These are phyloP conservation scores for Orbilia brochopaga DNA, from an alignment of 2,329 filamentous ascomycete genomes.

Conservation along the genomic window DNA sequence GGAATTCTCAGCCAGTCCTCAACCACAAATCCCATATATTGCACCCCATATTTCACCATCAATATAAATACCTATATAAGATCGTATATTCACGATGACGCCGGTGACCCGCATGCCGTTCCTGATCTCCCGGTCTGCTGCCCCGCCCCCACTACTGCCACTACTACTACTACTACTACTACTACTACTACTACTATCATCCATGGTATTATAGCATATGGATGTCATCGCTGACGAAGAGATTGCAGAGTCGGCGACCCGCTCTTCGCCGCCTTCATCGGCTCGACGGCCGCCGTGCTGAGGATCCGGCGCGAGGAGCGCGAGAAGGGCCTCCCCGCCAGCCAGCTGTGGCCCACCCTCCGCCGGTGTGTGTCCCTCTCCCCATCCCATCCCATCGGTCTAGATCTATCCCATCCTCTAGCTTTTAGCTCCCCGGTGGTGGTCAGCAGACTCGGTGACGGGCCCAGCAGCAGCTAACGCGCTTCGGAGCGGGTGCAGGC, in stretches of 20 bases:
- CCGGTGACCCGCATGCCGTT: slow-evolving; percentile 19
- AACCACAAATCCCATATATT: neutral
- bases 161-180: no score
- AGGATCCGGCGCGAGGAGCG: slow-evolving; percentile 65
- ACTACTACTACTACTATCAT: no score
- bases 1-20: neutral
- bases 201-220: no score
- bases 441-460: no score
- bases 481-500: slow-evolving; percentile 7
- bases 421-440: no score
- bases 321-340: slow-evolving; percentile 56
- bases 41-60: neutral
- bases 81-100: slow-evolving; percentile 5
- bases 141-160: neutral
- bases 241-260: slow-evolving; percentile 62
- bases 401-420: neutral
- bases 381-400: neutral
- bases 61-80: neutral
- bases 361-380: slow-evolving; percentile 23
- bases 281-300: slow-evolving; percentile 62
- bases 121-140: slow-evolving; percentile 12
- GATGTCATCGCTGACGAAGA: neutral
- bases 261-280: slow-evolving; percentile 64
- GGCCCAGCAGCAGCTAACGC: neutral
- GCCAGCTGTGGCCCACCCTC: slow-evolving; percentile 49